Percentiles rank a stretch among this genome's conserved stretches.
These are phyloP conservation scores for Monosporascus sp. DNA, from an alignment of 2,329 filamentous ascomycete species.

Conservation along the genomic window DNA sequence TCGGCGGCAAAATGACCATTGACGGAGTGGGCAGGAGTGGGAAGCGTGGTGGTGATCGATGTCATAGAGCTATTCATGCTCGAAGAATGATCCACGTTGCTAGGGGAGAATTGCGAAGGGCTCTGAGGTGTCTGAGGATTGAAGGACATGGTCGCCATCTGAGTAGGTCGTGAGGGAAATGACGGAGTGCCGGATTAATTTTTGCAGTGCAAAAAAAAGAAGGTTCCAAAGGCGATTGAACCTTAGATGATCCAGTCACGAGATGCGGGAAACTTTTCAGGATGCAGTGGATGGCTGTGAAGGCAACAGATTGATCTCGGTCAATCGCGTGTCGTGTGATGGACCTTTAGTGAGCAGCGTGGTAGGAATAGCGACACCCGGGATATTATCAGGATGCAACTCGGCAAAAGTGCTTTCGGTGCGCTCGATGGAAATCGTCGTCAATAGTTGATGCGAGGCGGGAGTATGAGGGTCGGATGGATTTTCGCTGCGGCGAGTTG, in stretches of 20 bases:
- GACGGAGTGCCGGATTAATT: slow-evolving; percentile 4
- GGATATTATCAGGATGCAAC: neutral
- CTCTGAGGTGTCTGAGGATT: slow-evolving; percentile 64
- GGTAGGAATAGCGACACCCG: neutral
- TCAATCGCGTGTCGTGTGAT: neutral
- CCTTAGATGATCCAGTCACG: neutral
- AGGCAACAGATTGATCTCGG: neutral
- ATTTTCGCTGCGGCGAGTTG: slow-evolving; percentile 29
- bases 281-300: neutral
- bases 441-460: slow-evolving; percentile 4
- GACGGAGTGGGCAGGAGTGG: slow-evolving; percentile 58
- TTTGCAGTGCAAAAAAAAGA: neutral
- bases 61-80: slow-evolving; percentile 48
- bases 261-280: neutral
- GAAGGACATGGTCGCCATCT: slow-evolving; percentile 54
- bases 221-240: neutral
- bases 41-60: slow-evolving; percentile 47
- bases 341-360: neutral
- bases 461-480: slow-evolving; percentile 9
- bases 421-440: slow-evolving; percentile 10
- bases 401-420: slow-evolving; percentile 5
- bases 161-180: slow-evolving; percentile 9
- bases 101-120: slow-evolving; percentile 56
- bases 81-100: slow-evolving; percentile 44
- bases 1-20: slow-evolving; percentile 49